Base-by-base conservation (phyloP, 2,329 filamentous ascomycete genomes). In the Aureobasidium sp. region DNA sequence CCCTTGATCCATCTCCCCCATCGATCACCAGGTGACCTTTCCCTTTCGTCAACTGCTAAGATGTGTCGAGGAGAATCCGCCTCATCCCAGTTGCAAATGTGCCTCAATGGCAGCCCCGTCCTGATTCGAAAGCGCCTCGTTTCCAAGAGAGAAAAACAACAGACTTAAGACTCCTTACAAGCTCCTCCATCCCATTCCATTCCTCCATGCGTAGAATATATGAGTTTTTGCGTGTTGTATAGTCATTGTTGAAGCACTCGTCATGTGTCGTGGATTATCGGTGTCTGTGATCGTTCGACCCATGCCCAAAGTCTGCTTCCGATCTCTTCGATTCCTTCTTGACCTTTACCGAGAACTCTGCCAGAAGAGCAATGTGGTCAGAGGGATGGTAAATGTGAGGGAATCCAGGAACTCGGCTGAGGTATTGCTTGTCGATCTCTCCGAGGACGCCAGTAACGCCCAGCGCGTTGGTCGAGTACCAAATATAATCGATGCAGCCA, bases 401-500 rank as follows among this genome's bases (percentile, higher is more conserved):
- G 76, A 96, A 96, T 0, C 91, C 91, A 3, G 92, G 91, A 29
- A 97, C 90, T 58, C 87, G 84, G 74, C 90, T 88, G 63, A 96
- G 84, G 73, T 96, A 94, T 31, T 90, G 84, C 66, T 87, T 84
- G 73, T 97, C 92, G 2, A 95, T 90, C 47, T 93, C 89, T 34
- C 92, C 92, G 4, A 97, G 85, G 59, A 97, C 76, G 59, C 88
- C 88, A 20, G 90, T 87, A 27, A 95, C 89, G 71, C 94, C 89
- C 48, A 97, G 80, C 25, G 88, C 86, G 74, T 94, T 96, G 63
- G 91, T 93, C 62, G 91, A 92, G 76, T 96, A 99, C 91, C 92
- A 97, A 70, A 99, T 91, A 75, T 97, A 97, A 74, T 99, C 94
- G 67, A 99, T 89, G 62, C 95, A 90, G 65, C 91, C 92, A 57